Evolutionary conservation across 495 filamentous ascomycete species (phyloP), one percentile per base, ranked within the genome.

Genomic region (Choiromyces venosus): DNA sequence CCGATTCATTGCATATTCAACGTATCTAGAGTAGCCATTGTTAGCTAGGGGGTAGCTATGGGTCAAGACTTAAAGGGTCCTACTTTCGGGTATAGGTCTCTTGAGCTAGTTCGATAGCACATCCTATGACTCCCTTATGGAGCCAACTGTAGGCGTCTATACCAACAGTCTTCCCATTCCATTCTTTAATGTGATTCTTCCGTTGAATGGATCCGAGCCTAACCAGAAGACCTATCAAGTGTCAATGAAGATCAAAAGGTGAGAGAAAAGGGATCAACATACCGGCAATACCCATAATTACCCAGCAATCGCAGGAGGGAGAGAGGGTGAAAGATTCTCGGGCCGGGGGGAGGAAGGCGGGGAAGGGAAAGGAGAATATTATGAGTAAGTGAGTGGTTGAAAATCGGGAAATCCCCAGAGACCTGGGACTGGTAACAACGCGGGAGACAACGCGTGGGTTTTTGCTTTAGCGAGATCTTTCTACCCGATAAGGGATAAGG

Each of bases 131-230:
- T 39, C 94, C 96, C 75, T 96, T 91, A 82, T 99, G 96, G 42
- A 99, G 89, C 96, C 96, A 99, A 81, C 93, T 95, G 85, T 99
- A 99, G 72, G 91, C 94, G 82, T 99, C 96, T 21, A 99, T 88
- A 4, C 91, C 96, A 61, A 99, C 87, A 4, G 92, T 96, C 82
- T 94, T 91, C 39, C 94, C 94, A 18, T 87, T 86, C 82, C 92
- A 98, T 78, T 93, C 92, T 81, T 91, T 96, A 69, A 99, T 84
- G 72, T 93, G 90, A 70, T 88, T 90, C 77, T 90, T 91, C 78
- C 92, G 92, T 66, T 98, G 95, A 66, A 99, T 97, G 64, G 94
- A 97, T 82, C 97, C 97, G 65, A 99, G 90, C 65, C 97, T 86
- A 66, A 93, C 92, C 44, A 98, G 88, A 40, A 99, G 88, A 67